Conservation (phyloP, 768 basidiomycete genomes). For the Clathrus columnatus region DNA sequence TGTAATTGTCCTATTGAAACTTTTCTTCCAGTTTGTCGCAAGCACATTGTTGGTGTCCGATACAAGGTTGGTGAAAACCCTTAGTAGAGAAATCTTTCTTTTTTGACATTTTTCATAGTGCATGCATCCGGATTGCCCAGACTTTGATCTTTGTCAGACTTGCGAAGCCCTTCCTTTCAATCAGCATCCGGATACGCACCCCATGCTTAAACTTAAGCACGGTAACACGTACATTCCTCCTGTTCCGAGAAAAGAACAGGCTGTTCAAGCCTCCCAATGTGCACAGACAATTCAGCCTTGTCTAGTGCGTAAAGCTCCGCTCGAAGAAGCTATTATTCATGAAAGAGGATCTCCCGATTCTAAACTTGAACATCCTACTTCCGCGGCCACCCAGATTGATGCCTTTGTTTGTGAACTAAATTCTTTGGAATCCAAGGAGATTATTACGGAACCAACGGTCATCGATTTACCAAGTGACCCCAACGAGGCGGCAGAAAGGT, state of each 20-base stretch:
- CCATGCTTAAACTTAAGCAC: conserved; percentile 64
- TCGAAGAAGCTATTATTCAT: neutral
- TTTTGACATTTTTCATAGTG: conserved; percentile 39
- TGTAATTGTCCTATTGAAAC: neutral
- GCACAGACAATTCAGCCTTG: neutral
- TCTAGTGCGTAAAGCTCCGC: neutral
- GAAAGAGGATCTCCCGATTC: neutral
- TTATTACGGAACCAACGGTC: neutral
- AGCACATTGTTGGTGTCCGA: conserved; percentile 50
- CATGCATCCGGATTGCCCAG: conserved; percentile 66
- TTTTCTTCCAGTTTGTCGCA: conserved; percentile 34
- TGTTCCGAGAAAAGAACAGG: neutral
- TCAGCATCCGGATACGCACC: conserved; percentile 63
- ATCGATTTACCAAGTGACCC: neutral
- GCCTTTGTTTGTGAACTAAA: neutral
- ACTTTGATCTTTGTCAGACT: conserved; percentile 70
- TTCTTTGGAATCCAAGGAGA: neutral
- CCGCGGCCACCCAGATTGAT: neutral
- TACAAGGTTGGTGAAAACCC: conserved; percentile 57
- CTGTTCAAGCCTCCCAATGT: neutral
- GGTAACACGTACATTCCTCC: conserved; percentile 38
- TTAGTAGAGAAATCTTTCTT: neutral
- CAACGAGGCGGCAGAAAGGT: conserved; percentile 1
- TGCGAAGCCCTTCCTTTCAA: conserved; percentile 79
- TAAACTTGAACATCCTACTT: neutral